Base-by-base conservation (phyloP, 768 basidiomycete genomes). In the Lentinula raphanica region DNA sequence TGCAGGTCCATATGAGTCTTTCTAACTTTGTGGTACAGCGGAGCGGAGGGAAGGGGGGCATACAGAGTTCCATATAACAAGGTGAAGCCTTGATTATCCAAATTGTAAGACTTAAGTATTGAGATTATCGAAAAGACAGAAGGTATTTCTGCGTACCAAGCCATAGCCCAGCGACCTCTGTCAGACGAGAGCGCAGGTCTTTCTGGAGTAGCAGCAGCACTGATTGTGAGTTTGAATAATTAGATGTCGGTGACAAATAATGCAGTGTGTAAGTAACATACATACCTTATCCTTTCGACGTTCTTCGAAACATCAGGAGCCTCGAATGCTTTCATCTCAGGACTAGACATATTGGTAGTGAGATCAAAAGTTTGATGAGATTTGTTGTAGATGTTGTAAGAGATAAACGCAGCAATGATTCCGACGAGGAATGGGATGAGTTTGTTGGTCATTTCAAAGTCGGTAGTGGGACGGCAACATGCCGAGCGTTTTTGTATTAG, bases 31-130 rank as follows among this genome's bases (percentile, higher is more conserved):
- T 32, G 48, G 4, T 29, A 15, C 9, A 5, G 17, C 25, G 6
- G 46, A 42, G 25, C 19, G 13, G 3, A 23, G 56, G 5, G 12
- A 12, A 27, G 17, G 28, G 9, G 35, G 15, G 45, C 56, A 3
- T 54, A 61, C 60, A 36, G 57, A 53, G 29, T 61, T 61, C 60
- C 60, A 61, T 15, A 61, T 35, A 15, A 54, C 60, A 15, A 61
- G 44, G 28, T 61, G 60, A 12, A 61, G n/a, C 59, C 59, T 59
- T 44, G 7, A 5, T 5, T n/a, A n/a, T n/a, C n/a, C n/a, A n/a
- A n/a, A n/a, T n/a, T n/a, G n/a, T n/a, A n/a, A n/a, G 9, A 3
- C 8, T 1, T 28, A 25, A 44, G 23, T 29, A 29, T 17, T 55
- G 17, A 29, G 11, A 35, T 17, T 19, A 25, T 29, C 28, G 53